Base-by-base conservation (phyloP, 257 asterid species). In the Solanum boliviense region DNA sequence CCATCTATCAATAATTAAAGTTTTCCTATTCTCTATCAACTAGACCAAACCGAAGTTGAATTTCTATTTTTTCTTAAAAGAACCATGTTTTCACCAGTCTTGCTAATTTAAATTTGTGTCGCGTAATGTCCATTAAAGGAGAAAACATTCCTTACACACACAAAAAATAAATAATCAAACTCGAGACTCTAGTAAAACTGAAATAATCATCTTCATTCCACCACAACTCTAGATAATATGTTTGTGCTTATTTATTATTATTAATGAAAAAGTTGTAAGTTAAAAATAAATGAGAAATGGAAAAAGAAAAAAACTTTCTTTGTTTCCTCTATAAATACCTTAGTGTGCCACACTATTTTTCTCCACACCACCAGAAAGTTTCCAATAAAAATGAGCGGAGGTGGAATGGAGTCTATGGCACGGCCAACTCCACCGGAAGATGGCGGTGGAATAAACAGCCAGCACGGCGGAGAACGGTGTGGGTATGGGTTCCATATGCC, bases 331-430 rank as follows among this genome's bases (percentile, higher is more conserved):
- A 82, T 82, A 82, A 46, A 82, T 48, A 82, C 70, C 44, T 21
- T 4, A 18, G 70, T 29, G 31, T 82, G 5, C 7, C 31, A 1
- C 29, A 5, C 3, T 20, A 21, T 72, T 20, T 20, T 10, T 44
- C 34, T 46, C 34, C 46, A 41, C 72, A 71, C 31, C 81, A 67
- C 31, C 46, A 68, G 13, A n/a, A 68, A 68, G 35, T 32, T 71
- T 71, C 46, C 62, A n/a, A 75, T 2, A 35, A 35, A 68, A 88
- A 90, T 48, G 89, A 86, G 89, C 10, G 70, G 78, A 41, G 91
- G 90, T 31, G 88, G 83, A 41, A 89, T 89, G 92, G 94, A 88
- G 86, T 90, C 95, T 41, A 87, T 93, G 29, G 58, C 93, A 65
- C 90, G 89, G 86, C 90, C 88, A 71, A 83, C 89, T 15, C 44